Conservation (phyloP, 2,329 filamentous ascomycete species). For the Tolypocladium pustulatum region DNA sequence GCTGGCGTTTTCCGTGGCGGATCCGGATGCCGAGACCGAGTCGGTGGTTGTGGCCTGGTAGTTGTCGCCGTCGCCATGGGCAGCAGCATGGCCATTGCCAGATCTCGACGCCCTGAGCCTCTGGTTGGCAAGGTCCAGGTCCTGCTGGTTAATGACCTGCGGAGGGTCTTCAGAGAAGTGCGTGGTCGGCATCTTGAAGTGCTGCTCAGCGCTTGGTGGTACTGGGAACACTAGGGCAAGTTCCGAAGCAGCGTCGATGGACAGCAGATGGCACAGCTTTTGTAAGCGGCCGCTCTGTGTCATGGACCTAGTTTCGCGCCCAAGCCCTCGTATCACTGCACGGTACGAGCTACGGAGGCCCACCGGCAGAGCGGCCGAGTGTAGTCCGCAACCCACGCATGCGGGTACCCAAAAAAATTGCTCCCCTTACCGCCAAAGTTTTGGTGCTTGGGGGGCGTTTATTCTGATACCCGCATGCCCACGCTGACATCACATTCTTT, state of each 20-base stretch:
- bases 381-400: background rate
- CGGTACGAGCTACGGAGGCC: background rate
- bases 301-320: background rate
- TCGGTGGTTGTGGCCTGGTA: background rate
- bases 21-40: background rate
- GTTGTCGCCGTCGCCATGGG: background rate
- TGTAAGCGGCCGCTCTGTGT: background rate
- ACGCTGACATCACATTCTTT: background rate
- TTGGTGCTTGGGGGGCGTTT: too few species aligned
- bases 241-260: background rate
- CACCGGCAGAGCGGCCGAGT: background rate
- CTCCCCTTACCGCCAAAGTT: too few species aligned
- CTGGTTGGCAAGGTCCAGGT: slow-evolving; percentile 25
- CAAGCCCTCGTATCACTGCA: background rate
- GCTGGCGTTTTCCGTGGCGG: slow-evolving; percentile 2
- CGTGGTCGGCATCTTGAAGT: slow-evolving; percentile 16
- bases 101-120: slow-evolving; percentile 20
- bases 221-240: background rate
- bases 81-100: background rate
- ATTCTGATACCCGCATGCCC: too few species aligned
- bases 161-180: slow-evolving; percentile 26
- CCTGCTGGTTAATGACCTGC: slow-evolving; percentile 23
- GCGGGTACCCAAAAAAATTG: too few species aligned
- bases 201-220: background rate
- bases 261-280: background rate